Conservation (phyloP, 495 filamentous ascomycete genomes). For the Lophium mytilinum region DNA sequence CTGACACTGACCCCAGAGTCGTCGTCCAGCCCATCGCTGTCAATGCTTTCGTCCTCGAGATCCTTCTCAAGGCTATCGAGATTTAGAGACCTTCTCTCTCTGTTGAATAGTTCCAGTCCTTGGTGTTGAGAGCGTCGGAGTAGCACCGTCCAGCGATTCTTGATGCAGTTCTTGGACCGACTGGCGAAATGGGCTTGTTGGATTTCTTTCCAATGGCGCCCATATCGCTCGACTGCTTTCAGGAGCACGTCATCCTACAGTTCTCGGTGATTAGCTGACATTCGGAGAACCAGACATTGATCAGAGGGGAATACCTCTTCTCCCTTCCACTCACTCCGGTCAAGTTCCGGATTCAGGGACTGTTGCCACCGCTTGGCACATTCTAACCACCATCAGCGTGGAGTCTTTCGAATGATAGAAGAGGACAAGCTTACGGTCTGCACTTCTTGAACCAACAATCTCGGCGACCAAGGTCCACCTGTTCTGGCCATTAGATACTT, state of each 20-base stretch:
- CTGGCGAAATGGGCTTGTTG: constrained; percentile 32
- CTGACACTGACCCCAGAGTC: too few species aligned
- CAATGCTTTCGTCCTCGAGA: too few species aligned
- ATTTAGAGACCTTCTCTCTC: too few species aligned
- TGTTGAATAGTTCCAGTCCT: too few species aligned
- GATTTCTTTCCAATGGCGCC: constrained; percentile 37
- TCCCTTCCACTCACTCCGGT: constrained; percentile 35
- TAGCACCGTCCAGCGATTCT: constrained; percentile 8
- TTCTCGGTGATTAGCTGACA: neutral
- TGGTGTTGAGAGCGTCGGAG: too few species aligned
- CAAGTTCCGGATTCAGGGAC: constrained; percentile 35
- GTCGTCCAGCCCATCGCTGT: too few species aligned
- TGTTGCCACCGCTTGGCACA: constrained; percentile 39
- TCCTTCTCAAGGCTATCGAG: too few species aligned
- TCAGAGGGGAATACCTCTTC: constrained; percentile 28
- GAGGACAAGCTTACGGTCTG: constrained; percentile 28
- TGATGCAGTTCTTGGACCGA: constrained; percentile 31
- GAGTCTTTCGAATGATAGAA: neutral
- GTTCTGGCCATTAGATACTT: neutral
- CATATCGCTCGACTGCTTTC: constrained; percentile 30
- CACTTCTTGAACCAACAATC: constrained; percentile 28
- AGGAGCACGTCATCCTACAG: constrained; percentile 32
- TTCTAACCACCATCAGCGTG: constrained; percentile 23
- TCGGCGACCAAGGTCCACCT: constrained; percentile 20
- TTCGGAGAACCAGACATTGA: too few species aligned